Base-by-base conservation (phyloP, 2,329 filamentous ascomycete genomes). In the Biscogniauxia mediterranea region DNA sequence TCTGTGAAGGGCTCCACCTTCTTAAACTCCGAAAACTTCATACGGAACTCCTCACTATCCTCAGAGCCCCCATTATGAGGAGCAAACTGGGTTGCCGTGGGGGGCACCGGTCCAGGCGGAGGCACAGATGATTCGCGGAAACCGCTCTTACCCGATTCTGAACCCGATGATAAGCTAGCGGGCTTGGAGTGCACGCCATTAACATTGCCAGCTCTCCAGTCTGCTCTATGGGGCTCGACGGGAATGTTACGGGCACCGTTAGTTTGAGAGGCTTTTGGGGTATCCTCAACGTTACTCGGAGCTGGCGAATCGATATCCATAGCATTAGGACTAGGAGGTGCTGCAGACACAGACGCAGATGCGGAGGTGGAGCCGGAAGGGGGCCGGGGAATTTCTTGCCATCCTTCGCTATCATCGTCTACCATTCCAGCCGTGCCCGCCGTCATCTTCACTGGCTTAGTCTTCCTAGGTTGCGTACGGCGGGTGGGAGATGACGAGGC, bases 281-380 rank as follows among this genome's bases (percentile, higher is more conserved):
- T 57, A 5, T 61, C 62, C 64, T 75, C 69, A 61, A 66, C 42
- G 69, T 74, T 56, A 26, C 68, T 66, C 9, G 66, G 65, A 21
- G 72, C 72, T 20, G 85, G 83, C 4, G 83, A 80, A 67, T 89
- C 86, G 56, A 89, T 87, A 64, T 89, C 86, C 86, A 89, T 89
- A 15, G 85, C 84, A 60, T 82, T 84, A 2, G 85, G 83, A 64
- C 82, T 85, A 42, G 78, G 78, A 11, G 73, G 71, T 20, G 66
- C 64, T 5, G 64, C 59, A 2, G 72, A 68, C 25, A 71, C 70
- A 42, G 78, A 78, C 11, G 72, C 71, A 21, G 66, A 64, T 5
- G 64, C 59, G 2, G 72, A 68, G 25, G 71, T 70, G 13, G 68
- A 61, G 21, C 51, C 61, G 1, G 60, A 62, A 1, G 66, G 58